Evolutionary conservation across 2,329 filamentous ascomycete species (phyloP), one percentile per base, ranked within the genome.

Genomic region (Exserohilum rostratum): DNA sequence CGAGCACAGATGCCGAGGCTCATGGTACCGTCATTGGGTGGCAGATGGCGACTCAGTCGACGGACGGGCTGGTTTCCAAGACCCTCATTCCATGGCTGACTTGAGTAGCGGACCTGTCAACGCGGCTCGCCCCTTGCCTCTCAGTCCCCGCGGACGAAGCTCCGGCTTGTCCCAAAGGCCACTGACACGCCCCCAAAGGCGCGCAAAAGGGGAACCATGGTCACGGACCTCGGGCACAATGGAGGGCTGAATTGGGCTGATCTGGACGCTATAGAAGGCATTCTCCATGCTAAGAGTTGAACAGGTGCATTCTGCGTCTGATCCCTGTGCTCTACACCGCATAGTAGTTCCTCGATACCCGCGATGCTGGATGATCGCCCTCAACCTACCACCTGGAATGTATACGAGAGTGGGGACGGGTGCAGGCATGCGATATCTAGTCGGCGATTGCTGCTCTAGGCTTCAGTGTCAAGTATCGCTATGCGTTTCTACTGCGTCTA

Each of bases 1-100:
- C 57, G 55, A 60, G 45, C 50, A 31, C 17, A 50, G 50, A 39
- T 48, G 29, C 61, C 53, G 55, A 49, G 51, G 58, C 42, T 43
- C 42, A 30, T 18, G 10, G 11, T n/a, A 2, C 5, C 29, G 11
- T 50, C 20, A 50, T 39, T 54, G 46, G 40, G 22, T 11, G 20
- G 34, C 9, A 18, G 20, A 34, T n/a, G 39, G 18, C 42, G 52
- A 34, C 35, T 51, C 29, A 44, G 30, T 25, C 7, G 22, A 25
- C 22, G 17, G n/a, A 45, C 46, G 34, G 33, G 34, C 30, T 20
- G 15, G 30, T 18, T 20, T 30, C 29, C 18, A 44, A 34, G 38
- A 30, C 33, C 37, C 34, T 49, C 38, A 17, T 11, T 42, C 9
- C 25, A n/a, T 10, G 22, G 34, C 38, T 47, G 46, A 46, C 29